Conservation (phyloP, 1,284 basidiomycete genomes). For the Rhizopogon parksii region DNA sequence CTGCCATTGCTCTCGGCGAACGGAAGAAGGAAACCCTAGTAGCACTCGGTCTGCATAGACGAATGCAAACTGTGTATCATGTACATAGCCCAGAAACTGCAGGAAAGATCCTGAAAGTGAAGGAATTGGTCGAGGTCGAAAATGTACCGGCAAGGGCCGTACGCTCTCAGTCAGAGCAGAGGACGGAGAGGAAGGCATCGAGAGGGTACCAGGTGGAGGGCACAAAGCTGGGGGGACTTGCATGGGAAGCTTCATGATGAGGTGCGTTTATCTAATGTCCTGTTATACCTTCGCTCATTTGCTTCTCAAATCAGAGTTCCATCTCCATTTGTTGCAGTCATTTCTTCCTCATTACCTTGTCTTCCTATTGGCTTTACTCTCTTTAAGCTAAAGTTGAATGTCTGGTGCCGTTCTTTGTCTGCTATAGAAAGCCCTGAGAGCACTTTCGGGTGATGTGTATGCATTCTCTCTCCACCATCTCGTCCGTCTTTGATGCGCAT, state of each 20-base stretch:
- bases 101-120: slow-evolving; percentile 76
- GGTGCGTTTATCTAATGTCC: not conserved
- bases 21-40: slow-evolving; percentile 67
- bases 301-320: not conserved
- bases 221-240: slow-evolving; percentile 15
- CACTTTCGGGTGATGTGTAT: not conserved
- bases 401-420: not conserved
- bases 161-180: slow-evolving; percentile 58
- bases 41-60: slow-evolving; percentile 70
- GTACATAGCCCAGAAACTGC: slow-evolving; percentile 65
- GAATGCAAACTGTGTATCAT: slow-evolving; percentile 80
- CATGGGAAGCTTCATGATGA: slow-evolving; percentile 12
- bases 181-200: slow-evolving; percentile 52
- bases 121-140: slow-evolving; percentile 82
- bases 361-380: not conserved
- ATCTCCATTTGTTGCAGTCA: not conserved
- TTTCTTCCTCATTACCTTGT: not conserved
- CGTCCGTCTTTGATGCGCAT: not conserved
- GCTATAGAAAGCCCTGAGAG: not conserved
- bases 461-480: not conserved
- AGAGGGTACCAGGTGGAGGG: slow-evolving; percentile 57
- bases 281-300: not conserved
- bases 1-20: slow-evolving; percentile 72
- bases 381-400: not conserved
- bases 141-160: slow-evolving; percentile 67